Conservation (phyloP, 164 flowering plant genomes). For the Santalum album region DNA sequence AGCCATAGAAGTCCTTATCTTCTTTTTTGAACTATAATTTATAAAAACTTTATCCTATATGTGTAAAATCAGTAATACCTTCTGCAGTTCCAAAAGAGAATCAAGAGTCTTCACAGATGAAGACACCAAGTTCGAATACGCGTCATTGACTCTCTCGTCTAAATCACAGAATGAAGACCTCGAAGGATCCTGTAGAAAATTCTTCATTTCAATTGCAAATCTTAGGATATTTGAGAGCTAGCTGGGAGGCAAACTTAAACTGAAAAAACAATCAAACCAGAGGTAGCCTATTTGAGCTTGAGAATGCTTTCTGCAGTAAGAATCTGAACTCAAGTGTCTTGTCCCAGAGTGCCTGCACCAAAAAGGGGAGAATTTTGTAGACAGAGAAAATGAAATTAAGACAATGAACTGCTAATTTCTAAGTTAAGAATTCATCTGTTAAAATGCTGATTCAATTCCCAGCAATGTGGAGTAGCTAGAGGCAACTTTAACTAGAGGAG, state of each 20-base stretch:
- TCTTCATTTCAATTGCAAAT: neutral
- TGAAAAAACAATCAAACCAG: constrained; percentile 37
- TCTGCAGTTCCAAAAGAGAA: constrained; percentile 63
- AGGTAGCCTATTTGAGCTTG: constrained; percentile 77
- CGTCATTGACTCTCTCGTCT: constrained; percentile 35
- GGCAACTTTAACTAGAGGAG: too few species aligned
- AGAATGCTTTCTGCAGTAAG: constrained; percentile 71
- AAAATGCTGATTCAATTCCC: too few species aligned
- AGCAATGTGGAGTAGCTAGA: too few species aligned
- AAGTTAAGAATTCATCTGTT: too few species aligned
- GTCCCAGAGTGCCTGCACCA: constrained; percentile 78
- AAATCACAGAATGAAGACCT: constrained; percentile 51
- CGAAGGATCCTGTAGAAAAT: constrained; percentile 51
- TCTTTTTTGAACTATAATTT: too few species aligned
- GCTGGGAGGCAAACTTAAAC: neutral
- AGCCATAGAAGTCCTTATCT: too few species aligned
- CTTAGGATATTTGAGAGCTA: neutral
- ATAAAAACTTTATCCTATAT: neutral
- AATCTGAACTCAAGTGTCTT: constrained; percentile 71
- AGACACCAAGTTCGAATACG: constrained; percentile 54
- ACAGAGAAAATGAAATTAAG: too few species aligned
- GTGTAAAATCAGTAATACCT: constrained; percentile 32
- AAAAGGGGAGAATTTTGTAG: neutral
- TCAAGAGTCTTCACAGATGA: constrained; percentile 63
- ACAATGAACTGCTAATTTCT: too few species aligned